Evolutionary conservation across 164 flowering plant species (phyloP).

Genomic region (Magnolia officinalis): DNA sequence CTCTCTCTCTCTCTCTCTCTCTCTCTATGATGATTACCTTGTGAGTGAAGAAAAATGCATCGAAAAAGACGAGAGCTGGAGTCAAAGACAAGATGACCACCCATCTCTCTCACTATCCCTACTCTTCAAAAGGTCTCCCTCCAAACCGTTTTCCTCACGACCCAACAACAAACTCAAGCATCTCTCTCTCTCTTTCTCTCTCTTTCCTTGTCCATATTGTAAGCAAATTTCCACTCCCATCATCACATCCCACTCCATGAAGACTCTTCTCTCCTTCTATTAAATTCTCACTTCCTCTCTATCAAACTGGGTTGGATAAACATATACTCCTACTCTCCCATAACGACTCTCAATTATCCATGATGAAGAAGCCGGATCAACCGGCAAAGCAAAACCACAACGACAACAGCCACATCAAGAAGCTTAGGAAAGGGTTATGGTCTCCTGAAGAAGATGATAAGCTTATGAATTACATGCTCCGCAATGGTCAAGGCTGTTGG

Average conservation of each 20-base stretch:
- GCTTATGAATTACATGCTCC: constrained; percentile 61
- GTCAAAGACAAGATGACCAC: constrained; percentile 65
- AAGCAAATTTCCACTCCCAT: constrained; percentile 4
- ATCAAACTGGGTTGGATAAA: constrained; percentile 9
- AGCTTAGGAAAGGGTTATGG: constrained; percentile 69
- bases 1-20: constrained; percentile 23
- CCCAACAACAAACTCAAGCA: constrained; percentile 46
- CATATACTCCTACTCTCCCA: not conserved
- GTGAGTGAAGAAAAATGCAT: constrained; percentile 60
- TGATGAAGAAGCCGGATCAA: constrained; percentile 47
- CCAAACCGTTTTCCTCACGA: constrained; percentile 79
- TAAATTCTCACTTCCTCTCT: not conserved
- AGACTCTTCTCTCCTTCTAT: not conserved
- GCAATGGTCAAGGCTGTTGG: constrained; percentile 77
- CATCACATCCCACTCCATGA: not conserved
- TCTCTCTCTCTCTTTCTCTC: constrained; percentile 10
- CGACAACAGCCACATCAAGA: constrained; percentile 10
- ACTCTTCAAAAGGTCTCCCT: constrained; percentile 42
- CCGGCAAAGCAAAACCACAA: constrained; percentile 22
- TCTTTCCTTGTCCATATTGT: constrained; percentile 12
- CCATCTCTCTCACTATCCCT: constrained; percentile 20
- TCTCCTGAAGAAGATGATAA: constrained; percentile 79
- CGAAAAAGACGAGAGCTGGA: constrained; percentile 45
- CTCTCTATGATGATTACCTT: constrained; percentile 43
- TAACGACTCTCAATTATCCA: not conserved